These are phyloP conservation scores for Leccinum disarticulatum DNA, from an alignment of 768 basidiomycete genomes.

Conservation along the genomic window DNA sequence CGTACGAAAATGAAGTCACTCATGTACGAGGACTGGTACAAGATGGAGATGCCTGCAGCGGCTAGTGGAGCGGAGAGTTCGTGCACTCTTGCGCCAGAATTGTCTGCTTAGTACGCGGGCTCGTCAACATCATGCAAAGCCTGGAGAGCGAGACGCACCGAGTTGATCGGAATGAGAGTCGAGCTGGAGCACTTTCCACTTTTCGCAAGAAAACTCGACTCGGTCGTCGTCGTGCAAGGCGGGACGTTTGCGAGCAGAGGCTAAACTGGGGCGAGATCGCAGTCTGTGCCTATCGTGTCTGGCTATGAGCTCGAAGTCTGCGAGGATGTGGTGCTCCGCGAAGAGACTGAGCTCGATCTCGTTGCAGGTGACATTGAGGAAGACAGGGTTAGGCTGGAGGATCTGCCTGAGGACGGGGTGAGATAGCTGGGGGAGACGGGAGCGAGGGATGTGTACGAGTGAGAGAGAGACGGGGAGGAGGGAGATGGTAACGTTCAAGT, in stretches of 20 bases:
- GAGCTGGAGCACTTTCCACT: constrained; percentile 79
- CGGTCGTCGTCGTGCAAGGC: constrained; percentile 38
- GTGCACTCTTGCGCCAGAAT: constrained; percentile 68
- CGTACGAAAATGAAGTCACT: constrained; percentile 81
- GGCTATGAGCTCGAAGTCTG: constrained; percentile 62
- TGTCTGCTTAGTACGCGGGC: constrained; percentile 41
- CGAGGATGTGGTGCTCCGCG: constrained; percentile 55
- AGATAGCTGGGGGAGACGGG: constrained; percentile 57
- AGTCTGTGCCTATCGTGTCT: constrained; percentile 52
- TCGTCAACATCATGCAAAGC: constrained; percentile 7
- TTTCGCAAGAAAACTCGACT: constrained; percentile 69
- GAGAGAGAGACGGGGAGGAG: constrained; percentile 71
- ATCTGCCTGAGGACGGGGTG: constrained; percentile 68
- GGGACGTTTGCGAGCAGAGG: constrained; percentile 26
- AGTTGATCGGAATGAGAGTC: constrained; percentile 74
- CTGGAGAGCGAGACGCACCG: constrained; percentile 40
- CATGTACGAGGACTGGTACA: constrained; percentile 82
- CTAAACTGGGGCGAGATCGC: constrained; percentile 43
- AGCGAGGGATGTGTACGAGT: constrained; percentile 73
- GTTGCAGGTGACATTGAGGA: constrained; percentile 77
- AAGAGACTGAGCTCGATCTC: constrained; percentile 77
- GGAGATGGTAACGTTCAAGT: constrained; percentile 52
- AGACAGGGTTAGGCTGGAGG: constrained; percentile 62
- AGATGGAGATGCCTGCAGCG: constrained; percentile 74
- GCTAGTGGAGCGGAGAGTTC: constrained; percentile 77